Conservation (phyloP, 129 eudicot genomes). For the Apium graveolens region DNA sequence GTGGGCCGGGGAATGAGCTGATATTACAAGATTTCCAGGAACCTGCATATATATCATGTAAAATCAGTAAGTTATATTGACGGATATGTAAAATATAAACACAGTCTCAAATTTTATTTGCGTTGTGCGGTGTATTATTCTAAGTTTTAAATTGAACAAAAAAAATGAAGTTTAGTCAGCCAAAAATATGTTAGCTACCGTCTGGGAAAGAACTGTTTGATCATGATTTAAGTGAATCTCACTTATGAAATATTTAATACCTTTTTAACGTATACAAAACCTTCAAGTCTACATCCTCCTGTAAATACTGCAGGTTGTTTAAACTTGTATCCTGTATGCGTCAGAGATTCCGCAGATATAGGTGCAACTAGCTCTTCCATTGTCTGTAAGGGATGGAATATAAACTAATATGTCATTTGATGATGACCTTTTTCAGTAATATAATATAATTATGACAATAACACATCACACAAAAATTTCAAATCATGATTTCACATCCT, state of each 20-base stretch:
- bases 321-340: not conserved
- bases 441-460: not conserved
- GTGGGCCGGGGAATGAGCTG: constrained; percentile 86
- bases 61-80: not conserved
- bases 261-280: constrained; percentile 85
- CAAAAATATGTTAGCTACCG: not conserved
- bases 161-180: not conserved
- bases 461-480: constrained; percentile 1
- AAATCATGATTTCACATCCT: not conserved
- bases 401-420: constrained; percentile 1
- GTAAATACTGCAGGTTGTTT: constrained; percentile 79
- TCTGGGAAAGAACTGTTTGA: not conserved
- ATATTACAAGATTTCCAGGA: constrained; percentile 87
- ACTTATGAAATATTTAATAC: constrained; percentile 20
- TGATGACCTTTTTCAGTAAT: not conserved
- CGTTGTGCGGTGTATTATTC: not conserved
- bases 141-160: not conserved
- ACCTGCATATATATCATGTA: constrained; percentile 43
- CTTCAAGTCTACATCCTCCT: constrained; percentile 97
- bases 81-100: not conserved
- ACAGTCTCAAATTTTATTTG: not conserved
- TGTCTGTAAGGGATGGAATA: constrained; percentile 36
- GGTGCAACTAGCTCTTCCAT: constrained; percentile 78
- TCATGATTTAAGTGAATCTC: not conserved
- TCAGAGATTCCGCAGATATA: constrained; percentile 31